Conservation (phyloP, 768 basidiomycete genomes). For the Termitomyces sp. region DNA sequence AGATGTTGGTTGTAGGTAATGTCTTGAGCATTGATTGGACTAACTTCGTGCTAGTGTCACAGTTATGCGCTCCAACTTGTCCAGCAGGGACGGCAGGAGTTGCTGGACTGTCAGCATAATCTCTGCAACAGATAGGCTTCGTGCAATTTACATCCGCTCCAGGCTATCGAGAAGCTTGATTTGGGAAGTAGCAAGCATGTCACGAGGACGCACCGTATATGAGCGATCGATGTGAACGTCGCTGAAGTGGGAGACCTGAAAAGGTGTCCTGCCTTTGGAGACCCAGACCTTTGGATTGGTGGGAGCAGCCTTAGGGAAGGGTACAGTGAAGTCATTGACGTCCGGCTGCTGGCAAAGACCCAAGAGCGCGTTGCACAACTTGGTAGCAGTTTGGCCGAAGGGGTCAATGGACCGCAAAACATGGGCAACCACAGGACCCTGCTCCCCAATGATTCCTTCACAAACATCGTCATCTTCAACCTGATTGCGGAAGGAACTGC, state of each 20-base stretch:
- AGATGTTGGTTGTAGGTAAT: slow-evolving; percentile 33
- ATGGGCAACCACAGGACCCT: slow-evolving; percentile 56
- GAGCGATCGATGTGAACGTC: slow-evolving; percentile 58
- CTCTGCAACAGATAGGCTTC: slow-evolving; percentile 60
- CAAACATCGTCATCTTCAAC: slow-evolving; percentile 56
- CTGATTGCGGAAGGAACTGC: slow-evolving; percentile 18
- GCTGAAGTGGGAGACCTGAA: slow-evolving; percentile 57
- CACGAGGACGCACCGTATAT: slow-evolving; percentile 35
- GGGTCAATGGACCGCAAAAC: slow-evolving; percentile 44
- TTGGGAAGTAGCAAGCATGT: neutral
- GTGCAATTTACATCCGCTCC: slow-evolving; percentile 53
- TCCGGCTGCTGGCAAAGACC: slow-evolving; percentile 48
- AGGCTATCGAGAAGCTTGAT: slow-evolving; percentile 23
- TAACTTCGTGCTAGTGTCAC: slow-evolving; percentile 46
- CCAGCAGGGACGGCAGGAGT: slow-evolving; percentile 40
- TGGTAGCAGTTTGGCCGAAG: slow-evolving; percentile 41
- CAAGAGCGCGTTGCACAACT: slow-evolving; percentile 49
- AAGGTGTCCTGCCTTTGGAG: slow-evolving; percentile 35
- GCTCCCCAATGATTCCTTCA: slow-evolving; percentile 39
- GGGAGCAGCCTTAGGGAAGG: slow-evolving; percentile 39
- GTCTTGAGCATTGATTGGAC: slow-evolving; percentile 45
- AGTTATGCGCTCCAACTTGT: slow-evolving; percentile 40
- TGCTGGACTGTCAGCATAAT: slow-evolving; percentile 34
- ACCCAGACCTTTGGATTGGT: slow-evolving; percentile 24
- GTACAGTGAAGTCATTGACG: slow-evolving; percentile 37